phyloP scores from a whole-genome alignment of 2,329 filamentous ascomycete species.

The Ascochyta lentis region DNA sequence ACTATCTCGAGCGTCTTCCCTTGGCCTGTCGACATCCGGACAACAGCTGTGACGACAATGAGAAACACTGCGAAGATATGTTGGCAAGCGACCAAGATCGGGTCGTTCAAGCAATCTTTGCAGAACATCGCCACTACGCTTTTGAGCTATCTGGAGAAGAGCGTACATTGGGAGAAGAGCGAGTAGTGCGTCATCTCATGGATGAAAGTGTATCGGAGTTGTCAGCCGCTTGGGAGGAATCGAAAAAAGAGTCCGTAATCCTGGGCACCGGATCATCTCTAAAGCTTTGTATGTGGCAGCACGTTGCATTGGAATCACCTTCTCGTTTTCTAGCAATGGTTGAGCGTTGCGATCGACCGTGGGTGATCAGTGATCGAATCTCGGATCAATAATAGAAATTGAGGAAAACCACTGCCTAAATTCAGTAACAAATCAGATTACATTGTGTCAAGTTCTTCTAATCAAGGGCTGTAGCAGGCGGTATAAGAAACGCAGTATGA shows the following conservation, averaged over 20 bases:
- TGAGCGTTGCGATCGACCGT: neutral
- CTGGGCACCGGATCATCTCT: neutral
- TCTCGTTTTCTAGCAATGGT: slow-evolving; percentile 8
- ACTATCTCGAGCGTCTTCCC: neutral
- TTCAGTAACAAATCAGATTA: no score
- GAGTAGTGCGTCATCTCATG: neutral
- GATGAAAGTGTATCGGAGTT: neutral
- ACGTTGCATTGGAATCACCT: slow-evolving; percentile 1
- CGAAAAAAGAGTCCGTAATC: neutral
- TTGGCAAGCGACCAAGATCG: slow-evolving; percentile 12
- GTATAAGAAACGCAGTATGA: no score
- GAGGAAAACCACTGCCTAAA: no score
- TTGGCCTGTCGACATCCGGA: neutral
- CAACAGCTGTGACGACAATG: neutral
- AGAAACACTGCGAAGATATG: slow-evolving; percentile 7
- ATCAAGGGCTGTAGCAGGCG: no score
- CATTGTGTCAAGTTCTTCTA: no score
- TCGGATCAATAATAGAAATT: no score
- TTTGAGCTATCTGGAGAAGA: slow-evolving; percentile 1
- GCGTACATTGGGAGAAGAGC: neutral
- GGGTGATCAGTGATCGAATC: neutral
- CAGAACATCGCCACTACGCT: slow-evolving; percentile 17
- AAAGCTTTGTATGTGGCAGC: slow-evolving; percentile 7
- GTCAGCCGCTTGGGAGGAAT: neutral
- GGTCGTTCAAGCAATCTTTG: slow-evolving; percentile 13